Conservation (phyloP, 2,329 filamentous ascomycete species). For the Exophiala alcalophila region DNA sequence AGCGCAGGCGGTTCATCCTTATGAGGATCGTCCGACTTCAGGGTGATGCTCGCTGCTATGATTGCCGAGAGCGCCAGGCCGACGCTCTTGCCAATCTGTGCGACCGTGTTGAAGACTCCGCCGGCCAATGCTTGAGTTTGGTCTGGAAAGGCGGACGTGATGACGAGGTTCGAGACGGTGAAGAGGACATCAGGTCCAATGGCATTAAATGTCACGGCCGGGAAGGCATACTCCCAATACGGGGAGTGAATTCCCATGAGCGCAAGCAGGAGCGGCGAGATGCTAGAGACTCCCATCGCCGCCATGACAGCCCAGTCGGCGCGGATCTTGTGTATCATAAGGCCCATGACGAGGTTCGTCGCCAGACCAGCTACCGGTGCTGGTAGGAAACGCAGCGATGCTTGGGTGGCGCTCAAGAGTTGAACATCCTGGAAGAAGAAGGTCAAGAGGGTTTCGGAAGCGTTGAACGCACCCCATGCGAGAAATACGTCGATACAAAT, state of each 20-base stretch:
- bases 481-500: conserved; percentile 54
- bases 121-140: conserved; percentile 59
- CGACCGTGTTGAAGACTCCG: conserved; percentile 59
- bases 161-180: conserved; percentile 53
- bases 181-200: conserved; percentile 44
- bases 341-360: conserved; percentile 46
- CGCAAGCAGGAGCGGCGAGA: conserved; percentile 56
- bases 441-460: conserved; percentile 39
- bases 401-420: conserved; percentile 42
- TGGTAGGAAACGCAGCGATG: conserved; percentile 48
- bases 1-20: conserved; percentile 35
- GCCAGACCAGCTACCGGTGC: conserved; percentile 36
- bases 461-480: conserved; percentile 47
- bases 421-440: conserved; percentile 50
- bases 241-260: conserved; percentile 43
- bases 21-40: conserved; percentile 29
- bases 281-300: conserved; percentile 44
- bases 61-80: conserved; percentile 53
- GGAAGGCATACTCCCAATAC: conserved; percentile 53
- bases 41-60: conserved; percentile 44
- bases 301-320: conserved; percentile 42
- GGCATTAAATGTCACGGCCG: conserved; percentile 35
- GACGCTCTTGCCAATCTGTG: conserved; percentile 56
- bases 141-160: conserved; percentile 54
- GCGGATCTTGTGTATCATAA: conserved; percentile 46